Evolutionary conservation across 495 filamentous ascomycete genomes (phyloP), one percentile per base, ranked within the genome.

Genomic region (Hypoxylon fuscum): DNA sequence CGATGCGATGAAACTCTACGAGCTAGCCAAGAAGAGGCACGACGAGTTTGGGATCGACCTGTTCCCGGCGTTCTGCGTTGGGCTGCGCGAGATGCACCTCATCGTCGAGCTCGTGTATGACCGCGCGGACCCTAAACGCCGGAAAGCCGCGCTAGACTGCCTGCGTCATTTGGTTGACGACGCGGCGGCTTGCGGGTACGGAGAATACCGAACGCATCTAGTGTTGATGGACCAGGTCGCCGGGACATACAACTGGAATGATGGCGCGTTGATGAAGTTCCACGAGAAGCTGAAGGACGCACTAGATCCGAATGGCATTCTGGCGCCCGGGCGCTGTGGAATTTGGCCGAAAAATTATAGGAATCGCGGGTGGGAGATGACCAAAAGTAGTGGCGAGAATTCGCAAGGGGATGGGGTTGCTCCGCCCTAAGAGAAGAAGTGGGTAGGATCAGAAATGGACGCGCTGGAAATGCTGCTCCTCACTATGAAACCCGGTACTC

Each of bases 121-220:
- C 54, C 74, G 81, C 10, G 72, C 73, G 11, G 69, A 81, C 40
- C 38, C 66, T 1, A 74, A 73, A 32, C 55, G 66, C 31, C 71
- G 69, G n/a, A 58, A 73, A 71, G 69, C 53, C 14, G 61, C 73
- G 70, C 43, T 82, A 62, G 57, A 74, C 61, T 68, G 72, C 46
- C 51, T 84, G 63, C 69, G 78, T 10, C 75, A 77, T 14, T 70
- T 86, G 62, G 77, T 86, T 9, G 73, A 77, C 10, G 77, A 77
- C 15, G 75, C 77, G 5, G 82, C 82, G 3, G 68, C 59, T 8
- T 68, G 77, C 14, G 85, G 83, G 0, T 86, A 78, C 55, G 83
- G 84, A 15, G 83, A 87, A 59, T 86, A 86, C 55, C 71, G 84
- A 5, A 84, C 84, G 1, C 84, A 87, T 68, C 54, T 88, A 7